Percentiles rank a stretch among this genome's conserved stretches.
phyloP scores from a whole-genome alignment of 2,329 filamentous ascomycete species.

The Colletotrichum cuscutae region DNA sequence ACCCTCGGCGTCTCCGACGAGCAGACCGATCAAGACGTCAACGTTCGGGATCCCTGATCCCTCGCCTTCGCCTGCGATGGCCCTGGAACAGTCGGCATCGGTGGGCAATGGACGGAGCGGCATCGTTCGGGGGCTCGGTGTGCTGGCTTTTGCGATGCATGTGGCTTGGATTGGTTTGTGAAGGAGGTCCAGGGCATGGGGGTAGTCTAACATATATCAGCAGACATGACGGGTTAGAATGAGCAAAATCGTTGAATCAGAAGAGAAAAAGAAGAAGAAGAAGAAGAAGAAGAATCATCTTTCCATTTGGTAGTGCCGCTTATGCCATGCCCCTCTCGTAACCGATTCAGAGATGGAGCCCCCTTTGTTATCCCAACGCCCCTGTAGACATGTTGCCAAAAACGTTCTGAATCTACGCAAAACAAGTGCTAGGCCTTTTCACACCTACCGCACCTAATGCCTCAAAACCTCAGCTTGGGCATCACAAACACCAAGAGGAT shows the following conservation, averaged over 20 bases:
- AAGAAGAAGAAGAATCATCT: not conserved
- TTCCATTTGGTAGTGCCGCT: not conserved
- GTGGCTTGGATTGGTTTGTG: not conserved
- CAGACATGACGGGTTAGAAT: not conserved
- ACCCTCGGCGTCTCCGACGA: not conserved
- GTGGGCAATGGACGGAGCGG: not conserved
- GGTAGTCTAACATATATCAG: not conserved
- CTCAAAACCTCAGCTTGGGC: conserved; percentile 87
- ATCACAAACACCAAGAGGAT: conserved; percentile 85
- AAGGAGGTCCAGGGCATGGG: not conserved
- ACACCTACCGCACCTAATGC: no score
- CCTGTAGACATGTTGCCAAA: not conserved
- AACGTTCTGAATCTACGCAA: no score
- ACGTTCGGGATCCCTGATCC: not conserved
- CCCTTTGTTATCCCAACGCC: not conserved
- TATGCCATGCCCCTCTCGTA: not conserved
- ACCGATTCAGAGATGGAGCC: not conserved
- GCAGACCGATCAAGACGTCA: not conserved
- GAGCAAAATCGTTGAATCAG: not conserved
- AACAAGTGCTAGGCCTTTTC: no score
- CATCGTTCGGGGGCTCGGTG: not conserved
- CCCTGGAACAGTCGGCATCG: not conserved
- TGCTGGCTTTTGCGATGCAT: not conserved
- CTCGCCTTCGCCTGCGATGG: not conserved
- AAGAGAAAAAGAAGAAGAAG: no score